Percentiles rank a stretch among this genome's conserved stretches.
Conservation (phyloP, 140 eudicot genomes). For the Cichorium intybus region DNA sequence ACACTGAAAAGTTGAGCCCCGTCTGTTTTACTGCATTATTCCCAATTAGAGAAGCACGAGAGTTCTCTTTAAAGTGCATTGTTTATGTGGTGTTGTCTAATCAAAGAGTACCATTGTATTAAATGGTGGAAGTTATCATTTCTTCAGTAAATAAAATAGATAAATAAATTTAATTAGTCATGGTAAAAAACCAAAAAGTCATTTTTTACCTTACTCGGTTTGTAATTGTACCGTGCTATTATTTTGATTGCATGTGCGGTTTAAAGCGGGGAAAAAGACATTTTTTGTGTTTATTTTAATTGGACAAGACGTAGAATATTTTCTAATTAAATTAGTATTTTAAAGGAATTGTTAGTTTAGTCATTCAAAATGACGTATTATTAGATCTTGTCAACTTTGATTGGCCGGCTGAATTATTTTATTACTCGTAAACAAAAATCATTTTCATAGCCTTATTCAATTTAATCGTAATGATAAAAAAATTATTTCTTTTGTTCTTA, state of each 20-base stretch:
- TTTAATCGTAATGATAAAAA: neutral
- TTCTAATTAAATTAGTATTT: neutral
- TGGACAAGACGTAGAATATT: neutral
- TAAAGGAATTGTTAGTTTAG: neutral
- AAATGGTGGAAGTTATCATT: slow-evolving; percentile 26
- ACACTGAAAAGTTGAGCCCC: slow-evolving; percentile 34
- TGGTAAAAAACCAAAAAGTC: too few species aligned
- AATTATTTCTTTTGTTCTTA: neutral
- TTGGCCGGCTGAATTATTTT: slow-evolving; percentile 23
- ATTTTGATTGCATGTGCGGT: neutral
- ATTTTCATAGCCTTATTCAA: slow-evolving; percentile 5
- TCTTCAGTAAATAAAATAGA: slow-evolving; percentile 8
- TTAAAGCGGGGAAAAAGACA: neutral
- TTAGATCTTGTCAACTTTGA: slow-evolving; percentile 22
- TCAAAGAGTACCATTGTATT: slow-evolving; percentile 27
- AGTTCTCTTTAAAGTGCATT: slow-evolving; percentile 35
- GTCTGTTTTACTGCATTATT: slow-evolving; percentile 37
- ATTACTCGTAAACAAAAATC: slow-evolving; percentile 3
- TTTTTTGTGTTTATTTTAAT: neutral
- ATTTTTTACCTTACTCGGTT: slow-evolving; percentile 18
- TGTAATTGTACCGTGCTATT: neutral
- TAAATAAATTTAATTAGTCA: slow-evolving; percentile 17
- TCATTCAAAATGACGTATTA: neutral
- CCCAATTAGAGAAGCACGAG: slow-evolving; percentile 40
- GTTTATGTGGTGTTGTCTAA: slow-evolving; percentile 33